Percentiles rank a stretch among this genome's conserved stretches.
These are phyloP conservation scores for Torulaspora gathmanii DNA, from an alignment of 805 yeast genomes.

Conservation along the genomic window DNA sequence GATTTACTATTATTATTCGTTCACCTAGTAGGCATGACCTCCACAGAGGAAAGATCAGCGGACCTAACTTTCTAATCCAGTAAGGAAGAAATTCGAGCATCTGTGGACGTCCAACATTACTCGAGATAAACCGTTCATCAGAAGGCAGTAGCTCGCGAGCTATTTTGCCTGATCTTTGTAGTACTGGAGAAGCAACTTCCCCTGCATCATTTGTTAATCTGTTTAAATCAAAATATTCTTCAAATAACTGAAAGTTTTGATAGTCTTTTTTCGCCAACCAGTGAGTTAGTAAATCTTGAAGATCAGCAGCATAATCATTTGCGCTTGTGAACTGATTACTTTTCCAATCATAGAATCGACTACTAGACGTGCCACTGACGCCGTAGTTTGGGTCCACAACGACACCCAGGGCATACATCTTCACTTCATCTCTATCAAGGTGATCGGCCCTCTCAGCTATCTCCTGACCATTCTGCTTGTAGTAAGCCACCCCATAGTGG, in stretches of 20 bases:
- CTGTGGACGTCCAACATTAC: conserved; percentile 8
- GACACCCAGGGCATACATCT: conserved; percentile 63
- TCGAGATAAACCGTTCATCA: neutral
- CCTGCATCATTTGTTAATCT: conserved; percentile 10
- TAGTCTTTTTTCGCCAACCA: conserved; percentile 20
- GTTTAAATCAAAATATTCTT: conserved; percentile 15
- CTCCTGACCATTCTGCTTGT: conserved; percentile 41
- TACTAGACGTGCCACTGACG: conserved; percentile 5
- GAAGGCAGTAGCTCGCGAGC: conserved; percentile 12
- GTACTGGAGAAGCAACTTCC: conserved; percentile 15
- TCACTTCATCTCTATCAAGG: conserved; percentile 43
- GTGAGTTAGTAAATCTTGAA: conserved; percentile 20
- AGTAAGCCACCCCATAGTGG: conserved; percentile 49
- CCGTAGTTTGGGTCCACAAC: conserved; percentile 43
- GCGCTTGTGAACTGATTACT: conserved; percentile 19
- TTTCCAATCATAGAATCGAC: conserved; percentile 15
- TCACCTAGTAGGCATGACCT: conserved; percentile 28
- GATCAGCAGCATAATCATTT: conserved; percentile 19
- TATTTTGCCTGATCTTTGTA: conserved; percentile 12
- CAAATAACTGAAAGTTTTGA: conserved; percentile 16
- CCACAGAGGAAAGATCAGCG: conserved; percentile 35
- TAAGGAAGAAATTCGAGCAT: conserved; percentile 22
- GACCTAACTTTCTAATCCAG: conserved; percentile 33
- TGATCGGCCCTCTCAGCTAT: conserved; percentile 21
- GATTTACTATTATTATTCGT: conserved; percentile 28